Evolutionary conservation across 495 filamentous ascomycete species (phyloP), one percentile per base, ranked within the genome.

Genomic region (Rostrohypoxylon terebratum): DNA sequence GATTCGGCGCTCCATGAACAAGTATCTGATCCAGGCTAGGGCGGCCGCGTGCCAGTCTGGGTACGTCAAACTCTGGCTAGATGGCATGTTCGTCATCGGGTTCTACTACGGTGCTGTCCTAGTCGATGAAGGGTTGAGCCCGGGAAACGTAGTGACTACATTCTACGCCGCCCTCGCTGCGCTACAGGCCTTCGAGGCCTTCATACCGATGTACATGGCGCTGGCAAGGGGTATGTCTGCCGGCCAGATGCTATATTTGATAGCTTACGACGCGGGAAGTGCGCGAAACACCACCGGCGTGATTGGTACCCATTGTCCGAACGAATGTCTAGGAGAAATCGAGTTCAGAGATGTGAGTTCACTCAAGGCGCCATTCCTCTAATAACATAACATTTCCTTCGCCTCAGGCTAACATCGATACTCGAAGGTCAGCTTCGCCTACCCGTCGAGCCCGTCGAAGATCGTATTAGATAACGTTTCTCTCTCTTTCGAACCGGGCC

Each of bases 81-180:
- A 94, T 14, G 84, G 85, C 2, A 91, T 98, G 81, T 97, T 98
- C 63, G 91, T 97, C 0, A 88, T 94, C 72, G 95, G 94, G 0
- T 98, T 99, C 72, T 98, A 92, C 88, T 97, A 94, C 77, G 94
- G 94, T 0, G 88, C 89, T 57, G 79, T 85, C 1, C 83, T 97
- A 6, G 88, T 94, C 18, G 79, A 79, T 10, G 76, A 80, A 7
- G 79, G 81, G 6, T 38, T 88, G 42, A 84, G 85, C 13, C 81
- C 93, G 0, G 94, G 91, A 6, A 84, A 90, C 53, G 88, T 97
- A 16, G 77, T 97, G 48, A 94, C 93, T 2, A 92, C 93, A 0
- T 97, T 98, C 69, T 96, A 93, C 86, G 87, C 91, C 13, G 92
- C 90, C 25, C 82, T 97, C 44, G 88, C 88, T 63, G 92, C 92